These are phyloP conservation scores for Trichoderma endophyticum DNA, from an alignment of 2,329 filamentous ascomycete species.

Conservation along the genomic window DNA sequence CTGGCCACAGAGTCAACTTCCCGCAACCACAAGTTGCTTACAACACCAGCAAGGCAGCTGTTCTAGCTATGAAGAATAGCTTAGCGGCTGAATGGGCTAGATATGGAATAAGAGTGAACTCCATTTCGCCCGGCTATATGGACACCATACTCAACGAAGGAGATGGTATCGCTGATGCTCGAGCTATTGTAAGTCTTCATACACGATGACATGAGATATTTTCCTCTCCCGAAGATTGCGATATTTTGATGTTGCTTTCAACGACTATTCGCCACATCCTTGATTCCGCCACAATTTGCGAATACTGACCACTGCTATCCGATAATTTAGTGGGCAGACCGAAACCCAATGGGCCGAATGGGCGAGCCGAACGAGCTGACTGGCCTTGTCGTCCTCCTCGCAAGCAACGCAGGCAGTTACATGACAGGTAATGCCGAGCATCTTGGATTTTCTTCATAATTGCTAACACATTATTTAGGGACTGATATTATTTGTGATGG, in stretches of 20 bases:
- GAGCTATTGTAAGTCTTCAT: conserved; percentile 36
- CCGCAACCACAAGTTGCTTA: conserved; percentile 71
- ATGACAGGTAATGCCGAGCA: conserved; percentile 52
- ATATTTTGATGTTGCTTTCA: too few relatives aligned
- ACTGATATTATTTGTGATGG: not conserved
- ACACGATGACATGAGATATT: not conserved
- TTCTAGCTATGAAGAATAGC: conserved; percentile 60
- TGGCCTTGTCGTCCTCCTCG: conserved; percentile 59
- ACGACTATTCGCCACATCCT: too few relatives aligned
- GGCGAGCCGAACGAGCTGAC: conserved; percentile 60
- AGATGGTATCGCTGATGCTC: conserved; percentile 44
- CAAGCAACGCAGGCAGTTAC: conserved; percentile 61
- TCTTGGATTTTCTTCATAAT: not conserved
- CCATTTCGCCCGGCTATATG: conserved; percentile 71
- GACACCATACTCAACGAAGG: conserved; percentile 71
- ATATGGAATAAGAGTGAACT: conserved; percentile 68
- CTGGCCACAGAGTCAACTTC: conserved; percentile 65
- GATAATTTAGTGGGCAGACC: conserved; percentile 49
- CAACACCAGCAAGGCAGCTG: conserved; percentile 67
- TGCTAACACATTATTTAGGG: not conserved
- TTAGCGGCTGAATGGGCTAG: conserved; percentile 71
- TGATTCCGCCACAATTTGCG: not conserved
- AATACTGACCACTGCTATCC: not conserved
- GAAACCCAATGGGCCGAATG: conserved; percentile 65
- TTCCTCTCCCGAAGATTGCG: not conserved